Conservation (phyloP, 345 rosid genomes). For the Kandelia obovata region DNA sequence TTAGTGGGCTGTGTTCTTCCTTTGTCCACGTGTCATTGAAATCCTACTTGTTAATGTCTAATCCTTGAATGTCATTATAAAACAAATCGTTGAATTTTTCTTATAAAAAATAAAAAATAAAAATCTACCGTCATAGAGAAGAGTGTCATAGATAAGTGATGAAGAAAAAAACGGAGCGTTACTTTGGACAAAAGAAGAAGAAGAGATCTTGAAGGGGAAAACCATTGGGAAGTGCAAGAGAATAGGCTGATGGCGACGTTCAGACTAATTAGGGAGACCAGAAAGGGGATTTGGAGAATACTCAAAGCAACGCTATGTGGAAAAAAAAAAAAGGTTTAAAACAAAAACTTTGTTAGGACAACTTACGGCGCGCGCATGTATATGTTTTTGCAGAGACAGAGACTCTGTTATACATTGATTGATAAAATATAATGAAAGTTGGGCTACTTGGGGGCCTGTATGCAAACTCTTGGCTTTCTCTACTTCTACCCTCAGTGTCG, state of each 20-base stretch:
- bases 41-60: background rate
- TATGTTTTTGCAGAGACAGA: background rate
- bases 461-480: too few relatives aligned
- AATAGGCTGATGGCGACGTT: constrained; percentile 9
- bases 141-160: background rate
- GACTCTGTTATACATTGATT: too few relatives aligned
- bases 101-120: too few relatives aligned
- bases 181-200: background rate
- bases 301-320: background rate
- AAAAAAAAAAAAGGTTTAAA: too few relatives aligned
- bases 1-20: background rate
- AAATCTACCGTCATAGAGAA: too few relatives aligned
- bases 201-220: background rate
- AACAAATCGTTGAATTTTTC: too few relatives aligned
- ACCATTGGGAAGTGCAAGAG: constrained; percentile 12
- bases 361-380: too few relatives aligned
- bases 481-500: too few relatives aligned
- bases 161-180: background rate
- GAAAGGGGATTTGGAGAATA: background rate
- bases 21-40: too few relatives aligned
- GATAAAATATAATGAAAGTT: background rate
- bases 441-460: background rate
- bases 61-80: too few relatives aligned
- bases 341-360: background rate
- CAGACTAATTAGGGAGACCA: constrained; percentile 13